Base-by-base conservation (phyloP, 441 rosid genomes). In the Eutrema salsugineum region DNA sequence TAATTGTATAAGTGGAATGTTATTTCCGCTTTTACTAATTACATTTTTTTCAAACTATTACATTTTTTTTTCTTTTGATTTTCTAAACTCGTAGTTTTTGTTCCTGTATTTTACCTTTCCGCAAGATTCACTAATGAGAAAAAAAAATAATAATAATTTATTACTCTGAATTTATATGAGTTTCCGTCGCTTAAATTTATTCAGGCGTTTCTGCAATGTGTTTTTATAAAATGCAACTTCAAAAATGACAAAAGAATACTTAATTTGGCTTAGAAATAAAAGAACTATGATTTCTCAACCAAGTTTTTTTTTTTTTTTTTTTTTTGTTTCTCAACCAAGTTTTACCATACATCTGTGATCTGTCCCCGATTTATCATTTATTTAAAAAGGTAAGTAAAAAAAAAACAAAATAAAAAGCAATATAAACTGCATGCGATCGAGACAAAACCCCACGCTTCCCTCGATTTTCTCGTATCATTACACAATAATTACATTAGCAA, bases 381-480 rank as follows among this genome's bases (percentile, higher is more conserved):
- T 35, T 53, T 42, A 28, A 30, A 32, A 66, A 22, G 36, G 38
- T 28, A 39, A 56, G 53, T n/a, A 30, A 17, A 36, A 67, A 32
- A 46, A 67, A 44, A 46, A 22, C 16, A 16, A 47, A 54, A 55
- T 44, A 42, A 27, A 27, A 69, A 63, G 38, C 39, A 76, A 76
- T 68, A 19, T 17, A 62, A 24, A 68, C 75, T 38, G 70, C 65
- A 69, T 62, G 70, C 54, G 70, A 69, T 75, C 44, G 66, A 69
- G 79, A 76, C 79, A 76, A 75, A 75, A 42, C 15, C 33, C 30
- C 61, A 76, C 79, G 75, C 75, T 61, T 76, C 61, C 56, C 75
- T 76, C 79, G 79, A 69, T 55, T 69, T 39, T 47, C 71, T 63
- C 75, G 32, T 69, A 70, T 69, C 75, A 70, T 63, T 63, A 70